phyloP scores from a whole-genome alignment of 2,329 filamentous ascomycete species.

The Fulvia fulva region DNA sequence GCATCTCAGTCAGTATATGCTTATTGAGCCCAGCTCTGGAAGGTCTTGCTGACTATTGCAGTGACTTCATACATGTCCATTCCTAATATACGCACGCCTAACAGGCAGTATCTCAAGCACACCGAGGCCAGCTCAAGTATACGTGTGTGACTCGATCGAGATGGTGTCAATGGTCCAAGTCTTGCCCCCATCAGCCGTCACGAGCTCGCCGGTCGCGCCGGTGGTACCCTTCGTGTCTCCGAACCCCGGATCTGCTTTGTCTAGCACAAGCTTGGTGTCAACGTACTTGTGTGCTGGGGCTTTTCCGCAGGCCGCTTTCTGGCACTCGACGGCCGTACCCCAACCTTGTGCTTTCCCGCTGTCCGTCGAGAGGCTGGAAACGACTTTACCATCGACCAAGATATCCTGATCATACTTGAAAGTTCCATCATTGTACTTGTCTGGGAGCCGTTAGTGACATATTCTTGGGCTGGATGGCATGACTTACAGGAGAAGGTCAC shows the following conservation, averaged over 20 bases:
- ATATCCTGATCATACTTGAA: constrained; percentile 37
- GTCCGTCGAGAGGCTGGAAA: constrained; percentile 44
- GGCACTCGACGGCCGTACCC: constrained; percentile 15
- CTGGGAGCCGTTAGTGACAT: background rate
- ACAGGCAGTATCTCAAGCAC: no score
- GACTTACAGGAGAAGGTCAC: constrained; percentile 41
- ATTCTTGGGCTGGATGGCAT: background rate
- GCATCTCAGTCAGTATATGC: no score
- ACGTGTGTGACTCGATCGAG: constrained; percentile 22
- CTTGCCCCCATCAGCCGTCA: constrained; percentile 40
- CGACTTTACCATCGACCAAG: constrained; percentile 34
- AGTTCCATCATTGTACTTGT: constrained; percentile 39
- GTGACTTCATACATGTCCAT: no score
- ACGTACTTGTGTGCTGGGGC: constrained; percentile 42
- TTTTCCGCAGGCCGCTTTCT: constrained; percentile 39
- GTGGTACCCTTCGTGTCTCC: constrained; percentile 37
- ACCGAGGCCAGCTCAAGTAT: background rate
- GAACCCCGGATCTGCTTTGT: constrained; percentile 38
- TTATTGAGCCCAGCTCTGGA: no score
- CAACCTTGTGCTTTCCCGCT: constrained; percentile 8
- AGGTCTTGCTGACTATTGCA: no score
- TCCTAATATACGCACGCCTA: no score
- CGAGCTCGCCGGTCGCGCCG: constrained; percentile 42
- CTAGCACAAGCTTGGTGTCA: constrained; percentile 38
- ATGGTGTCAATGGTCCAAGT: constrained; percentile 44